These are phyloP conservation scores for Pugionium dolabratum DNA, from an alignment of 345 rosid genomes.

Conservation along the genomic window DNA sequence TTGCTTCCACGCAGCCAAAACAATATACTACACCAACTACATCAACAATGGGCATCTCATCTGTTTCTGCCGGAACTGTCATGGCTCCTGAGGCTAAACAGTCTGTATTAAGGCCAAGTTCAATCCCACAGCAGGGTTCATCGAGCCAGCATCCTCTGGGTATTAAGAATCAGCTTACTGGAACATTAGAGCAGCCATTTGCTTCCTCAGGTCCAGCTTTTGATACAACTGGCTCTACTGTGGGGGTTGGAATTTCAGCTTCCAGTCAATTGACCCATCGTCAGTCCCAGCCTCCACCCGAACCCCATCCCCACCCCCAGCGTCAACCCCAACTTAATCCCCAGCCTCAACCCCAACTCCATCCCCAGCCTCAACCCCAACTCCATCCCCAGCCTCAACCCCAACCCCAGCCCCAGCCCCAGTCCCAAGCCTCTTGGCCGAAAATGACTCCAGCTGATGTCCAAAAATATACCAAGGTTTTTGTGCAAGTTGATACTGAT, in stretches of 20 bases:
- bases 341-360: not conserved
- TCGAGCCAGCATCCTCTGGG: constrained; percentile 53
- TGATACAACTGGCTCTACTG: constrained; percentile 53
- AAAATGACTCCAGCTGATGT: constrained; percentile 87
- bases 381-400: constrained; percentile 25
- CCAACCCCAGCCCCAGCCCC: too few species aligned
- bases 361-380: too few species aligned
- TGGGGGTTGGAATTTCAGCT: constrained; percentile 53
- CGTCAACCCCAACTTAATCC: constrained; percentile 7
- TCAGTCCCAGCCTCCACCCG: constrained; percentile 36
- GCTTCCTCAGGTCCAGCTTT: constrained; percentile 40
- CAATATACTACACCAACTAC: constrained; percentile 44
- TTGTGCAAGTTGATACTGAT: constrained; percentile 88
- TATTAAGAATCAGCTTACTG: constrained; percentile 46
- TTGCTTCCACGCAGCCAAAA: constrained; percentile 54
- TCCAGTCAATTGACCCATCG: constrained; percentile 53
- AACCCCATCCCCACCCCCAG: constrained; percentile 4
- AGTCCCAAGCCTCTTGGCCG: constrained; percentile 65
- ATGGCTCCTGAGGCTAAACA: constrained; percentile 46
- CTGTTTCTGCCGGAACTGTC: constrained; percentile 49
- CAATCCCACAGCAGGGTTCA: constrained; percentile 47
- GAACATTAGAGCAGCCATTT: constrained; percentile 44
- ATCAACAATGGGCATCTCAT: constrained; percentile 45
- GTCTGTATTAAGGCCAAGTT: constrained; percentile 49
- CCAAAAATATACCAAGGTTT: constrained; percentile 88